Conservation (phyloP, 176 grass and related monocot species). For the Eremochloa ophiuroides region DNA sequence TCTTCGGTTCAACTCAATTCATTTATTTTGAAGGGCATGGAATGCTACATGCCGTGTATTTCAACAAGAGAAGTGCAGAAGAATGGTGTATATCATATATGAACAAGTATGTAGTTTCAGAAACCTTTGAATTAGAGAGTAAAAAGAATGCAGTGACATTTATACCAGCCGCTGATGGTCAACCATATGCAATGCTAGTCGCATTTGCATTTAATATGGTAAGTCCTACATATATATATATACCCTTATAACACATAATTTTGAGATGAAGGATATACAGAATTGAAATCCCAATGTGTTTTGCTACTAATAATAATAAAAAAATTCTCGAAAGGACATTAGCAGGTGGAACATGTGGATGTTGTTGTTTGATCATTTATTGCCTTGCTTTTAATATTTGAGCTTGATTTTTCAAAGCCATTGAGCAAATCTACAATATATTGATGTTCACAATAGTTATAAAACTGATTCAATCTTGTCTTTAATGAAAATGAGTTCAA, state of each 20-base stretch:
- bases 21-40: slow-evolving; percentile 34
- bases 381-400: no score
- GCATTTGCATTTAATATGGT: slow-evolving; percentile 34
- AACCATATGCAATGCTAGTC: slow-evolving; percentile 23
- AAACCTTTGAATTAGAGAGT: slow-evolving; percentile 36
- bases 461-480: no score
- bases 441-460: no score
- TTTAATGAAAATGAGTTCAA: no score
- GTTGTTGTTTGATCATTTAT: no score
- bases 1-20: slow-evolving; percentile 28
- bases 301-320: no score
- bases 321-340: no score
- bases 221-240: background rate
- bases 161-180: slow-evolving; percentile 9
- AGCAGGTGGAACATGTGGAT: no score
- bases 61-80: slow-evolving; percentile 19
- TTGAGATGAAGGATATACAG: no score
- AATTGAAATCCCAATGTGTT: no score
- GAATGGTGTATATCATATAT: slow-evolving; percentile 32
- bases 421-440: no score
- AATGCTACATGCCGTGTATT: slow-evolving; percentile 41
- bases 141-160: slow-evolving; percentile 19
- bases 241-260: background rate
- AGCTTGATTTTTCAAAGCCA: no score
- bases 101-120: slow-evolving; percentile 37